Conservation (phyloP, 2,329 filamentous ascomycete genomes). For the Orbilia javanica region DNA sequence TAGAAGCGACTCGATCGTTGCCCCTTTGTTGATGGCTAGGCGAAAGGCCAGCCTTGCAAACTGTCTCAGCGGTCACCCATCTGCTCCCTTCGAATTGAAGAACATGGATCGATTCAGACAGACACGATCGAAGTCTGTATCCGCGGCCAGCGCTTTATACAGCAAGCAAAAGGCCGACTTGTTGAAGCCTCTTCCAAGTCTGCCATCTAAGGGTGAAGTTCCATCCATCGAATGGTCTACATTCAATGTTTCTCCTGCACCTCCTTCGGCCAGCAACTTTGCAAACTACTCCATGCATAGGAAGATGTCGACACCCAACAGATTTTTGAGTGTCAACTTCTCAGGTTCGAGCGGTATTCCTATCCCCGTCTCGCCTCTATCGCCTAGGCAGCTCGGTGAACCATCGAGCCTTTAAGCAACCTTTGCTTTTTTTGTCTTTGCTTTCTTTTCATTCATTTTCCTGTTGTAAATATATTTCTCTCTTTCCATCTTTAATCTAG, state of each 20-base stretch:
- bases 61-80: conserved; percentile 27
- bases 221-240: conserved; percentile 34
- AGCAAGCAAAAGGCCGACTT: conserved; percentile 33
- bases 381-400: conserved; percentile 32
- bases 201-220: conserved; percentile 23
- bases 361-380: conserved; percentile 34
- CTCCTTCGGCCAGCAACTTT: conserved; percentile 19
- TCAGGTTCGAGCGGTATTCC: conserved; percentile 23
- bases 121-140: conserved; percentile 51
- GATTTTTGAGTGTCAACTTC: conserved; percentile 45
- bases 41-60: conserved; percentile 52
- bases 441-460: background rate
- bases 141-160: conserved; percentile 43
- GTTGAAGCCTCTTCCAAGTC: conserved; percentile 47
- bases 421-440: background rate
- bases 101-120: conserved; percentile 50
- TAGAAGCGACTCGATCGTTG: conserved; percentile 48
- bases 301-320: conserved; percentile 53
- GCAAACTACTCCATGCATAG: conserved; percentile 51
- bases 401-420: conserved; percentile 37
- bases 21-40: conserved; percentile 36
- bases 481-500: conserved; percentile 14
- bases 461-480: conserved; percentile 30
- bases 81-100: conserved; percentile 39
- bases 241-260: conserved; percentile 16